Conservation (phyloP, 768 basidiomycete species). For the Kwoniella sp. region DNA sequence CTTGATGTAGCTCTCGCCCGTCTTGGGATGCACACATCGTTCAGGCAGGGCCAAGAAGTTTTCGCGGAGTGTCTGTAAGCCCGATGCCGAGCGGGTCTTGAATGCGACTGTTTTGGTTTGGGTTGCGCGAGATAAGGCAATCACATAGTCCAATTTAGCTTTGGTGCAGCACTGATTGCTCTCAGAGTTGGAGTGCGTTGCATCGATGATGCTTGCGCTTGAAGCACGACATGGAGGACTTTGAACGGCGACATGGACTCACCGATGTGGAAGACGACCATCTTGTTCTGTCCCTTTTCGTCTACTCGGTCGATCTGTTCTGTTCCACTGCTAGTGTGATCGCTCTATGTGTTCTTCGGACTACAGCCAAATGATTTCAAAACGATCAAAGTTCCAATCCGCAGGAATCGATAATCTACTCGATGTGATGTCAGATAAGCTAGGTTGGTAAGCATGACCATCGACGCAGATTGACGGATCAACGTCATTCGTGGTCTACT, state of each 20-base stretch:
- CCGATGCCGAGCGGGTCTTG: constrained; percentile 16
- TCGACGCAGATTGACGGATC: neutral
- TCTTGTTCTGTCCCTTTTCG: neutral
- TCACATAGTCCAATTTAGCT: no score
- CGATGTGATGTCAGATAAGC: neutral
- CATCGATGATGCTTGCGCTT: neutral
- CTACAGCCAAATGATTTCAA: no score
- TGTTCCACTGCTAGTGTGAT: no score
- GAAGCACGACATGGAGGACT: neutral
- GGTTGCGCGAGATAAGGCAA: no score
- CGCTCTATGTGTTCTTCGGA: no score
- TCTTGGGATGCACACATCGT: constrained; percentile 26
- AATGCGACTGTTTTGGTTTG: constrained; percentile 24
- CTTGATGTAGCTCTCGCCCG: constrained; percentile 33
- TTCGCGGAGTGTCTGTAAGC: constrained; percentile 31
- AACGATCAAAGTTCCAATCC: no score
- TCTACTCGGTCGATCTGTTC: no score
- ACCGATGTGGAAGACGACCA: constrained; percentile 28
- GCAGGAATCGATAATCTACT: neutral
- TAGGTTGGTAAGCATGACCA: neutral
- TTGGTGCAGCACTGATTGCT: no score
- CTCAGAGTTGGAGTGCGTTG: no score
- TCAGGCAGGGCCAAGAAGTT: constrained; percentile 43
- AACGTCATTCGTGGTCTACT: neutral
- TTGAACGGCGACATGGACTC: neutral